Conservation (phyloP, 2,329 filamentous ascomycete species). For the Aschersonia sp. region DNA sequence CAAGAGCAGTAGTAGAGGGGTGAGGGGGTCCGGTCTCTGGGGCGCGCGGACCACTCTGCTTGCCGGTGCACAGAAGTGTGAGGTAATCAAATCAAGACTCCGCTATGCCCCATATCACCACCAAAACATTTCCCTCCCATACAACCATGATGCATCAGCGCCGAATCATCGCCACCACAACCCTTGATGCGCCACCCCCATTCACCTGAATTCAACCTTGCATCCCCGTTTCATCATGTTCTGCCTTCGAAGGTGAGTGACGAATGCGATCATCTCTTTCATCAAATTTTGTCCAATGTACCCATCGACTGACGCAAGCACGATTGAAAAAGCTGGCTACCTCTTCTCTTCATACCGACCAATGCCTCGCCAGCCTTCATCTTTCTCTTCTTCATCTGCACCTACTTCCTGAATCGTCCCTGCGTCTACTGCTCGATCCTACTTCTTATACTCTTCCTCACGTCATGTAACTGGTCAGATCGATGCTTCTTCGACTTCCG, state of each 20-base stretch:
- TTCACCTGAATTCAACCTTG: background rate
- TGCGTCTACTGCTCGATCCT: slow-evolving; percentile 97
- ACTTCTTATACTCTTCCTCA: slow-evolving; percentile 86
- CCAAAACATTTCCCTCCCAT: background rate
- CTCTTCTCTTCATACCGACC: slow-evolving; percentile 76
- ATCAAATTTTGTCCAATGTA: background rate
- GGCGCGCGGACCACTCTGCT: too few relatives aligned
- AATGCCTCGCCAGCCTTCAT: slow-evolving; percentile 78
- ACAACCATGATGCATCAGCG: background rate
- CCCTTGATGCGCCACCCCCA: background rate
- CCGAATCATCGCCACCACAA: background rate
- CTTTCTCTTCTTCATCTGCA: slow-evolving; percentile 79
- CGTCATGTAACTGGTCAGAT: slow-evolving; percentile 80
- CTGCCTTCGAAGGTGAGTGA: slow-evolving; percentile 44
- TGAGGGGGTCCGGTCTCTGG: too few relatives aligned
- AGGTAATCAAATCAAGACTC: background rate
- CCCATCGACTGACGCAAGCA: too few relatives aligned
- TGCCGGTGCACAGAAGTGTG: too few relatives aligned
- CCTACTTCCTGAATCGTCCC: slow-evolving; percentile 90
- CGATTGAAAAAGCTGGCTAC: slow-evolving; percentile 51
- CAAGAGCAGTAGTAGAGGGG: too few relatives aligned
- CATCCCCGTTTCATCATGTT: slow-evolving; percentile 31
- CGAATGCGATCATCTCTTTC: background rate
- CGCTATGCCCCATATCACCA: background rate
- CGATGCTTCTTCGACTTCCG: slow-evolving; percentile 86